Percentiles rank a stretch among this genome's conserved stretches.
Conservation (phyloP, 2,329 filamentous ascomycete genomes). For the Trichophyton verrucosum region DNA sequence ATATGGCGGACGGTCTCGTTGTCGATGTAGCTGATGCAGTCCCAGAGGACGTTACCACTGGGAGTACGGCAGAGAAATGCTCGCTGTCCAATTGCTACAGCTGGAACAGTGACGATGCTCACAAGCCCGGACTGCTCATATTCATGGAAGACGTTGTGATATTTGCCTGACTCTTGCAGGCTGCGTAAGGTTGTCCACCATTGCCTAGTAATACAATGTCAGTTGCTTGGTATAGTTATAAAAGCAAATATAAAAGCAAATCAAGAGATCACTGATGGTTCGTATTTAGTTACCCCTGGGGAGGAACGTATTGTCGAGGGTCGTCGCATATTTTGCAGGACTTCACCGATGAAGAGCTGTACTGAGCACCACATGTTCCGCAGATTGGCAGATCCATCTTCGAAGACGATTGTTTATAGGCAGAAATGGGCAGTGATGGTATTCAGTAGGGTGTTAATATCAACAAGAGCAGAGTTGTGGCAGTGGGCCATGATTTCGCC, state of each 20-base stretch:
- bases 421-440: too few species aligned
- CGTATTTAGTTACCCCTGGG: conserved; percentile 15
- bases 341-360: conserved; percentile 12
- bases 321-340: conserved; percentile 24
- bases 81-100: conserved; percentile 63
- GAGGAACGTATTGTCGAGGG: conserved; percentile 21
- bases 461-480: too few species aligned
- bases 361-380: conserved; percentile 20
- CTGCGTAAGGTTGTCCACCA: conserved; percentile 21
- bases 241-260: not conserved
- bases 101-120: conserved; percentile 31
- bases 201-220: conserved; percentile 14
- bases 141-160: conserved; percentile 17
- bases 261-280: not conserved
- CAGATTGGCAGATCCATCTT: conserved; percentile 19
- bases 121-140: conserved; percentile 14
- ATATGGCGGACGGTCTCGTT: conserved; percentile 47
- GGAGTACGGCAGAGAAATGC: conserved; percentile 56
- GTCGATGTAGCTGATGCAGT: conserved; percentile 60
- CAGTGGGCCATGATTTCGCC: too few species aligned
- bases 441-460: too few species aligned
- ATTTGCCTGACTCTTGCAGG: conserved; percentile 15
- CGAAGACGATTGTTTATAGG: not conserved
- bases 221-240: not conserved
- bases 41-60: conserved; percentile 64